These are phyloP conservation scores for Phytophthora tubulina DNA, from an alignment of 352 stramenopile species.

Conservation along the genomic window DNA sequence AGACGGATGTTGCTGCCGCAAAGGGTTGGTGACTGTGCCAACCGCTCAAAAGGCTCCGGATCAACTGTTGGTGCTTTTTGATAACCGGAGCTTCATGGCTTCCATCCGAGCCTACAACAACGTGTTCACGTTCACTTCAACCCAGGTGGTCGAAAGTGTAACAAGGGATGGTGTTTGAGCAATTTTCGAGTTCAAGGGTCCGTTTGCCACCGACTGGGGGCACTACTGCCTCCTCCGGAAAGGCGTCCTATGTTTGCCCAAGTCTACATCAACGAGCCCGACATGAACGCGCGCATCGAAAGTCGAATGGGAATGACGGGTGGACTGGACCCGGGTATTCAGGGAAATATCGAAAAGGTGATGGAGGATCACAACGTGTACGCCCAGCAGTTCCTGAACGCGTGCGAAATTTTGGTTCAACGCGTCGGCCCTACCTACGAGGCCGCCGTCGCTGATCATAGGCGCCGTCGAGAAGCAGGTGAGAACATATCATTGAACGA, in stretches of 20 bases:
- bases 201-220: slow-evolving; percentile 2
- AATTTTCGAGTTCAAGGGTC: slow-evolving; percentile 8
- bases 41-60: not conserved
- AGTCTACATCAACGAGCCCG: slow-evolving; percentile 24
- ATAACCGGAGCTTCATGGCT: not conserved
- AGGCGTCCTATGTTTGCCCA: slow-evolving; percentile 6
- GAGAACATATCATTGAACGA: not conserved
- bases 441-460: not conserved
- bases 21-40: not conserved
- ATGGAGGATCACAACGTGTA: slow-evolving; percentile 16
- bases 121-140: slow-evolving; percentile 25
- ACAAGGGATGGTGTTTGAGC: slow-evolving; percentile 1
- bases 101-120: slow-evolving; percentile 24
- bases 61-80: not conserved
- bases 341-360: not conserved
- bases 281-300: not conserved
- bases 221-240: not conserved
- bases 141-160: slow-evolving; percentile 3
- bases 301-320: not conserved
- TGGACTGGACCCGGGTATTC: not conserved
- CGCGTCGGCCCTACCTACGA: not conserved
- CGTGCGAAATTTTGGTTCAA: not conserved
- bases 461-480: not conserved
- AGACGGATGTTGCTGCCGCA: not conserved
- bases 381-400: slow-evolving; percentile 3